Percentiles rank a stretch among this genome's conserved stretches.
These are phyloP conservation scores for Beauveria pseudobassiana DNA, from an alignment of 2,329 filamentous ascomycete species.

Conservation along the genomic window DNA sequence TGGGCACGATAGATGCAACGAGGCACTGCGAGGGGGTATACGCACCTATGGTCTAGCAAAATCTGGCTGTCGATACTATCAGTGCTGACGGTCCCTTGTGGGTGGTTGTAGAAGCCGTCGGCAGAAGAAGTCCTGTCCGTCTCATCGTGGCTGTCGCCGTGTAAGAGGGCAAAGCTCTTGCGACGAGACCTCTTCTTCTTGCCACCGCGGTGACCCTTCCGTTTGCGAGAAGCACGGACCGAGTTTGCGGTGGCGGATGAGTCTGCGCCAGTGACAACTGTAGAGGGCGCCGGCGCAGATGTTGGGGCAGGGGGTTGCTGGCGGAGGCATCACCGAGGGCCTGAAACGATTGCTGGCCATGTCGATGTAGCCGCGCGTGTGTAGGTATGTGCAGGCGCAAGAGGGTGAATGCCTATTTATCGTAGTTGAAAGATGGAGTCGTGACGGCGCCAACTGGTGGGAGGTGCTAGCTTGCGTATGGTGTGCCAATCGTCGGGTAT, in stretches of 20 bases:
- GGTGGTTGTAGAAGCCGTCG: conserved; percentile 42
- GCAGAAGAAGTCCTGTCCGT: conserved; percentile 23
- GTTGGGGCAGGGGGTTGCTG: conserved; percentile 8
- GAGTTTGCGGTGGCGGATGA: conserved; percentile 13
- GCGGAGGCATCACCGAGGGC: conserved; percentile 17
- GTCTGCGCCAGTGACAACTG: conserved; percentile 10
- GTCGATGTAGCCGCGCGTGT: not conserved
- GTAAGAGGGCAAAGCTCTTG: conserved; percentile 68
- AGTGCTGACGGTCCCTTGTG: conserved; percentile 59
- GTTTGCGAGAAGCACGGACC: conserved; percentile 43
- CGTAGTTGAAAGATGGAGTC: not conserved
- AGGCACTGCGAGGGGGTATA: not conserved
- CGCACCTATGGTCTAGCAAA: conserved; percentile 76
- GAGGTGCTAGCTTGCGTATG: not conserved
- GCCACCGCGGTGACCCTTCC: conserved; percentile 65
- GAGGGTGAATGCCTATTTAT: not conserved
- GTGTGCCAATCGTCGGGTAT: not conserved
- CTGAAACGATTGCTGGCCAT: conserved; percentile 28
- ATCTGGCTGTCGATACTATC: conserved; percentile 86
- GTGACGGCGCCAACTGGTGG: not conserved
- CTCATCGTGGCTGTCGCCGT: conserved; percentile 44
- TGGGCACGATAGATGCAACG: not conserved
- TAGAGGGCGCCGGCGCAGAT: conserved; percentile 14
- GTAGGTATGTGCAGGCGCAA: not conserved
- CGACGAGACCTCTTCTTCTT: conserved; percentile 71